These are phyloP conservation scores for Angomonas deanei DNA, from an alignment of 208 protist genomes.

Conservation along the genomic window DNA sequence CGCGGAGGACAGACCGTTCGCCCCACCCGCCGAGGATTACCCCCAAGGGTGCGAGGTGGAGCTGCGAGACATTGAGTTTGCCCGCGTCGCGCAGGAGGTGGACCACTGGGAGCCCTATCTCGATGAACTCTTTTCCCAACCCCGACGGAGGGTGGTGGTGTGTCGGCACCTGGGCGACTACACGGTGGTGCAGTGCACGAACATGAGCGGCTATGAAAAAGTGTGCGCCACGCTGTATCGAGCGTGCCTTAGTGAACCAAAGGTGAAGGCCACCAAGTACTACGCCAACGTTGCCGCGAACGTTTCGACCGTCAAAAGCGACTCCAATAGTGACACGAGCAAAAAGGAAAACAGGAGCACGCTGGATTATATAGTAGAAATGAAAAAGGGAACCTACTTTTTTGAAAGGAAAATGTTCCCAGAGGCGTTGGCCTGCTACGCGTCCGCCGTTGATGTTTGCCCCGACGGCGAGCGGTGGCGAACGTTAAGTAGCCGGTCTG, in stretches of 20 bases:
- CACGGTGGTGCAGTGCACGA: slow-evolving; percentile 71
- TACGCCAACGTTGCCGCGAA: slow-evolving; percentile 22
- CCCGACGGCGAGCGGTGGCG: background rate
- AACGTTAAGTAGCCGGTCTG: background rate
- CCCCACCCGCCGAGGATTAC: slow-evolving; percentile 74
- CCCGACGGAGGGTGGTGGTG: slow-evolving; percentile 57
- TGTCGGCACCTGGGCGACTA: slow-evolving; percentile 73
- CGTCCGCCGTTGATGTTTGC: background rate
- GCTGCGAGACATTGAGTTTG: slow-evolving; percentile 66
- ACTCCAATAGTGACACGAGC: background rate
- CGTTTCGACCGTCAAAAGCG: background rate
- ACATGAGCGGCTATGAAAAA: slow-evolving; percentile 43
- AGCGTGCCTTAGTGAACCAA: slow-evolving; percentile 74
- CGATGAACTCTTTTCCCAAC: slow-evolving; percentile 59
- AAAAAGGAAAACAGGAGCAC: background rate
- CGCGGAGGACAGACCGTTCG: slow-evolving; percentile 53
- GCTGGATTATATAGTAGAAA: background rate
- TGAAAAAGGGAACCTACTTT: slow-evolving; percentile 1
- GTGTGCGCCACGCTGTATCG: slow-evolving; percentile 81
- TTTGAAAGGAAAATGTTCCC: background rate
- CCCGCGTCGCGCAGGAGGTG: slow-evolving; percentile 55
- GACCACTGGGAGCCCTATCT: slow-evolving; percentile 71
- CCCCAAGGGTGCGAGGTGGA: slow-evolving; percentile 80
- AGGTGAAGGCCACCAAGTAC: slow-evolving; percentile 71
- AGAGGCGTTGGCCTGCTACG: background rate